Conservation (phyloP, 1,139 yeast species). For the Debaryomyces singareniensis region DNA sequence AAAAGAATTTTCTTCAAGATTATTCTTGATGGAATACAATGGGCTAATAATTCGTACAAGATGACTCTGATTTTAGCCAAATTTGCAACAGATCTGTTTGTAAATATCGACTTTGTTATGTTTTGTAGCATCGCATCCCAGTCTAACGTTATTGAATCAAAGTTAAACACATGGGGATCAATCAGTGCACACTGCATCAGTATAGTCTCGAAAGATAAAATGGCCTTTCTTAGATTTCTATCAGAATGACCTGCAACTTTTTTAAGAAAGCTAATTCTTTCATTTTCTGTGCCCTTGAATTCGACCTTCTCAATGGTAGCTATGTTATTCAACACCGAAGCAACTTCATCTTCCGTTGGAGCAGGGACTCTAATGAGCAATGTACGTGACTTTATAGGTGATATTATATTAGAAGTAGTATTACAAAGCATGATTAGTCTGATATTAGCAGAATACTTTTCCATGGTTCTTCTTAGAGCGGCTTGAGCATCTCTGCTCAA, state of each 20-base stretch:
- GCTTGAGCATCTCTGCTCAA: constrained; percentile 96
- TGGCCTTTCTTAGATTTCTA: constrained; percentile 71
- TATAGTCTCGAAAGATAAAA: constrained; percentile 79
- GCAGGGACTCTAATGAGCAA: constrained; percentile 80
- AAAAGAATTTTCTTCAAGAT: constrained; percentile 66
- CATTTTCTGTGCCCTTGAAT: constrained; percentile 28
- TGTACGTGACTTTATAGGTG: constrained; percentile 93
- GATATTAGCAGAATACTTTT: constrained; percentile 83
- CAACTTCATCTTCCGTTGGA: constrained; percentile 58
- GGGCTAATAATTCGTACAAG: constrained; percentile 80
- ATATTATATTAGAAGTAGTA: constrained; percentile 84
- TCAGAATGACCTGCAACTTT: constrained; percentile 52
- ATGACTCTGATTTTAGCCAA: constrained; percentile 68
- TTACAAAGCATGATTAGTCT: constrained; percentile 81
- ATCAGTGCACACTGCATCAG: constrained; percentile 64
- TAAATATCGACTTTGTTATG: constrained; percentile 54
- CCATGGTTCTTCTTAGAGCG: constrained; percentile 96
- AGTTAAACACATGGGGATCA: constrained; percentile 18
- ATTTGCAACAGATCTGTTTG: constrained; percentile 63
- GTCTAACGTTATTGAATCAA: constrained; percentile 50
- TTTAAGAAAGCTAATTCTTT: constrained; percentile 37
- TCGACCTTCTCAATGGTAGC: constrained; percentile 52
- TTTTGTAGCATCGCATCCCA: constrained; percentile 78
- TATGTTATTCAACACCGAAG: constrained; percentile 46
- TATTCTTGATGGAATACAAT: constrained; percentile 83